Conservation (phyloP, 2,329 filamentous ascomycete species). For the Aspergillaceae sp. region DNA sequence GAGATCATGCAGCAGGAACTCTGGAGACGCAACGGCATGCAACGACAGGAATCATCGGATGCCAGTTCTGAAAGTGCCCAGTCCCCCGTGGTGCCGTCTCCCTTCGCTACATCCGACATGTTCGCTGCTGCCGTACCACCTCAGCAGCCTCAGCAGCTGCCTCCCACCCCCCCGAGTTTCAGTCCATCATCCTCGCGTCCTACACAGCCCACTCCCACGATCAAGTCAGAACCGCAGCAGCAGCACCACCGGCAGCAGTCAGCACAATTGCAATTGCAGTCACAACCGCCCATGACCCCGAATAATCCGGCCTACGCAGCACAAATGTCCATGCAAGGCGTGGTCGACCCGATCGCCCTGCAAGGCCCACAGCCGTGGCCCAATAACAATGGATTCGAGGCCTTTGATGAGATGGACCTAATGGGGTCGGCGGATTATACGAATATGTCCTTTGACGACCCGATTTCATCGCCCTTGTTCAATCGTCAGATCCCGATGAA, state of each 20-base stretch:
- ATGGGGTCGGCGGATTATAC: conserved; percentile 23
- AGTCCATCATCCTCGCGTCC: conserved; percentile 24
- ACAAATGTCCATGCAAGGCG: conserved; percentile 24
- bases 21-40: conserved; percentile 46
- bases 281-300: conserved; percentile 5
- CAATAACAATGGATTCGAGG: conserved; percentile 14
- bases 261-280: background rate
- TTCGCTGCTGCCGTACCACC: conserved; percentile 9
- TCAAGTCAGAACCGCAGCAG: conserved; percentile 20
- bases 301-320: conserved; percentile 16
- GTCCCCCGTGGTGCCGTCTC: conserved; percentile 27
- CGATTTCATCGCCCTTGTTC: conserved; percentile 27
- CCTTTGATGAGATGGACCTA: conserved; percentile 27
- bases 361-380: conserved; percentile 24
- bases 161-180: conserved; percentile 34
- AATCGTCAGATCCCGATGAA: conserved; percentile 27
- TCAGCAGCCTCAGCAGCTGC: conserved; percentile 18
- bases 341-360: conserved; percentile 30
- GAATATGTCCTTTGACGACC: conserved; percentile 26
- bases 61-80: conserved; percentile 48
- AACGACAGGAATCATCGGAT: conserved; percentile 48
- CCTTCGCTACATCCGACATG: conserved; percentile 18
- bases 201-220: conserved; percentile 14
- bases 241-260: background rate
- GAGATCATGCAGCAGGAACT: conserved; percentile 48